These are phyloP conservation scores for Rhytidiadelphus loreus DNA, from an alignment of 225 moss, liverwort and hornwort genomes.

Conservation along the genomic window DNA sequence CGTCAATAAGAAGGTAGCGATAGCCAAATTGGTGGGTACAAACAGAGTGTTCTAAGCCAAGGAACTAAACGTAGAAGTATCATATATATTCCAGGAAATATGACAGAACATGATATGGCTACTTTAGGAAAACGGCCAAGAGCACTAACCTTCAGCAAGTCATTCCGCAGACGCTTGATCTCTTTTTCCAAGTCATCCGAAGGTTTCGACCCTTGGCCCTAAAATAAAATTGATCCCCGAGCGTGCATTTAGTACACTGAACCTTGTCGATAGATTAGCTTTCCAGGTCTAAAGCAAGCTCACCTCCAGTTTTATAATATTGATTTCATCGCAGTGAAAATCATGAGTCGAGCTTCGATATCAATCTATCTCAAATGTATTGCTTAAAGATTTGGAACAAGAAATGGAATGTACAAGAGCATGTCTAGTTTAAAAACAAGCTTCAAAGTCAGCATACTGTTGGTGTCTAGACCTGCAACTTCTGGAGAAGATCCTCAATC, in stretches of 20 bases:
- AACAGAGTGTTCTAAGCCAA: not conserved
- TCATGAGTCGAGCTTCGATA: not conserved
- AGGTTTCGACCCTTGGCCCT: conserved; percentile 65
- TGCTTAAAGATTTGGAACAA: not conserved
- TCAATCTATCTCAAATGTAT: not conserved
- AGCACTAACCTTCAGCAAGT: conserved; percentile 65
- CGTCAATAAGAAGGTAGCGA: not conserved
- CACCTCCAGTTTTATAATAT: not conserved
- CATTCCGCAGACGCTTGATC: conserved; percentile 71
- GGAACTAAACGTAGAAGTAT: not conserved
- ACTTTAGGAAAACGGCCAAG: not conserved
- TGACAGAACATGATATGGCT: not conserved
- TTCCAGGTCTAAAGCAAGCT: not conserved
- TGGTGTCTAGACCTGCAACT: conserved; percentile 49
- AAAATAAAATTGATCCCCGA: not conserved
- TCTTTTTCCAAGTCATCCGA: conserved; percentile 85
- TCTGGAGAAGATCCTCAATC: conserved; percentile 78
- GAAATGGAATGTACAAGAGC: not conserved
- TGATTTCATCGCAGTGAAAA: not conserved
- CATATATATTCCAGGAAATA: not conserved
- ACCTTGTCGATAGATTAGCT: not conserved
- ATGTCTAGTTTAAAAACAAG: not conserved
- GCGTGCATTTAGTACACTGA: not conserved
- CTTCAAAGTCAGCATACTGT: not conserved
- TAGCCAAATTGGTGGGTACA: not conserved